Percentiles rank a stretch among this genome's conserved stretches.
Conservation (phyloP, 805 yeast species). For the Teunomyces aglyptinius region DNA sequence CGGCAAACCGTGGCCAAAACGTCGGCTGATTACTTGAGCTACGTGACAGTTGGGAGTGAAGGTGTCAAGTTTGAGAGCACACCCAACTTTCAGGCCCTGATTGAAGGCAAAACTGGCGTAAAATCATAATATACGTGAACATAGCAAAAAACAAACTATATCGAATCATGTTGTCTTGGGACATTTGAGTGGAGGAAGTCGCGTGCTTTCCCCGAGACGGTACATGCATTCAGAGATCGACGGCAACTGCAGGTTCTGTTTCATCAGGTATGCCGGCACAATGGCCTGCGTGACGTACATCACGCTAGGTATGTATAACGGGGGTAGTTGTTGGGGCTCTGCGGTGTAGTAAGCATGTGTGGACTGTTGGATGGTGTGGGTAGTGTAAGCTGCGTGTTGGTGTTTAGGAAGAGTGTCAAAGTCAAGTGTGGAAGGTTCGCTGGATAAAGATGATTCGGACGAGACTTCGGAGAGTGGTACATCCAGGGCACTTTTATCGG, state of each 20-base stretch:
- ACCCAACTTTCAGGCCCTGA: constrained; percentile 29
- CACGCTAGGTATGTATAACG: not conserved
- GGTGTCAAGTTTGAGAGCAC: constrained; percentile 44
- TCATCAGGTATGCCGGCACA: not conserved
- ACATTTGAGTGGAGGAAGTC: constrained; percentile 1
- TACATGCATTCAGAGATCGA: not conserved
- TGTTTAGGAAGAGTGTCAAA: too few species aligned
- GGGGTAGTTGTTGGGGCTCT: not conserved
- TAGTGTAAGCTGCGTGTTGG: not conserved
- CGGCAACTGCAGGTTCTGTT: not conserved
- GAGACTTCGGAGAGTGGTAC: not conserved
- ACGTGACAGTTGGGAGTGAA: constrained; percentile 44
- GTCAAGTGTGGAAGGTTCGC: not conserved
- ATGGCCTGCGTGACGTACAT: not conserved
- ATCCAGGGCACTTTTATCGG: not conserved
- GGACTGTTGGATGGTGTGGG: not conserved
- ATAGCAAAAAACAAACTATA: too few species aligned
- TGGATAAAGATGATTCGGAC: not conserved
- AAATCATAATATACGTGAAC: too few species aligned
- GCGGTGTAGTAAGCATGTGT: not conserved
- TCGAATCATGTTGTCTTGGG: not conserved
- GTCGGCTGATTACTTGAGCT: constrained; percentile 47
- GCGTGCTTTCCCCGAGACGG: constrained; percentile 1
- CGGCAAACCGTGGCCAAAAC: constrained; percentile 3
- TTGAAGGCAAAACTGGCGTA: not conserved